Evolutionary conservation across 345 rosid species (phyloP).

Genomic region (Citrus australasica): DNA sequence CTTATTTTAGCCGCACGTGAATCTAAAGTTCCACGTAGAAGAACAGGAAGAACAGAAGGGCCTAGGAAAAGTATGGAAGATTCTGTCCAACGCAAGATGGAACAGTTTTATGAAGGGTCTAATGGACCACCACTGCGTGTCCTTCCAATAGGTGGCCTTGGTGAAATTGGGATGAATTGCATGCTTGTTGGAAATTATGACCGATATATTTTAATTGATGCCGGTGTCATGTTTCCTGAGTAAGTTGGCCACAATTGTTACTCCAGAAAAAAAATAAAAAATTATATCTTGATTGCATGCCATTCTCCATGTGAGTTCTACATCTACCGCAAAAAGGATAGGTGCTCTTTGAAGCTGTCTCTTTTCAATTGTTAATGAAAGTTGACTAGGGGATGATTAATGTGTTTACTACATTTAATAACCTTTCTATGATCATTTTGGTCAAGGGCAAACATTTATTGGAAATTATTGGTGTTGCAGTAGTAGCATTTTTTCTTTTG

Average conservation of each 20-base stretch:
- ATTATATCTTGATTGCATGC: constrained; percentile 13
- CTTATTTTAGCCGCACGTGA: constrained; percentile 37
- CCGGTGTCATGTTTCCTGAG: constrained; percentile 99
- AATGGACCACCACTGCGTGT: constrained; percentile 93
- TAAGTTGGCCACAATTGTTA: constrained; percentile 35
- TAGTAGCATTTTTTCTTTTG: background rate
- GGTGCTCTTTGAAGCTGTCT: background rate
- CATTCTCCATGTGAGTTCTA: constrained; percentile 1
- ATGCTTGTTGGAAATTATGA: constrained; percentile 98
- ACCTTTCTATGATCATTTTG: background rate
- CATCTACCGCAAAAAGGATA: background rate
- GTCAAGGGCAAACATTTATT: background rate
- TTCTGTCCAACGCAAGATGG: constrained; percentile 93
- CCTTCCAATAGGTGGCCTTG: constrained; percentile 95
- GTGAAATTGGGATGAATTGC: constrained; percentile 99
- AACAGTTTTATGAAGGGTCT: constrained; percentile 89
- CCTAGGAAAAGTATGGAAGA: constrained; percentile 93
- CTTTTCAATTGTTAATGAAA: background rate
- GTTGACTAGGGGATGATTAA: background rate
- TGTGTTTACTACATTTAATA: background rate
- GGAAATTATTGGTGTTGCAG: background rate
- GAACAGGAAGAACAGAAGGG: constrained; percentile 66
- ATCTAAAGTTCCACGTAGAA: constrained; percentile 50
- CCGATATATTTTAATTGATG: constrained; percentile 89
- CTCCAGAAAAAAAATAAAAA: background rate